These are phyloP conservation scores for Psilocybe sp. DNA, from an alignment of 768 basidiomycete genomes.

Conservation along the genomic window DNA sequence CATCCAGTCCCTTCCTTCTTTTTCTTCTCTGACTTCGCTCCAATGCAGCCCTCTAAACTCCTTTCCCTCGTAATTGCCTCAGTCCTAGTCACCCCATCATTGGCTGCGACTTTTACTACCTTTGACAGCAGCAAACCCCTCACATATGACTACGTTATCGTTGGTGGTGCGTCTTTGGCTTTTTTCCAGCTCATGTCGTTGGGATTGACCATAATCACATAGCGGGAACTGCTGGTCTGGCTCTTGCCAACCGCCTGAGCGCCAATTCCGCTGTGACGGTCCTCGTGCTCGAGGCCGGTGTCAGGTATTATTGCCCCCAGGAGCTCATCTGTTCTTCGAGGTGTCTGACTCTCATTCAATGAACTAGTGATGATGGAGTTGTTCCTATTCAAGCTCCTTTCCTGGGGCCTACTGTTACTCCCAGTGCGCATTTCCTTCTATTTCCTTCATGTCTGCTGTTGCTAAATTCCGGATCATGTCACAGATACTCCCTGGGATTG, in stretches of 20 bases:
- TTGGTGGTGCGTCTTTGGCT: conserved; percentile 7
- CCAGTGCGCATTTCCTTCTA: conserved; percentile 7
- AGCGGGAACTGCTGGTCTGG: conserved; percentile 27
- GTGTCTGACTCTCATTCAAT: not conserved
- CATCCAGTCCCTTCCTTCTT: too few relatives aligned
- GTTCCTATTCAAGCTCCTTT: conserved; percentile 17
- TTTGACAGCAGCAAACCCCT: conserved; percentile 1
- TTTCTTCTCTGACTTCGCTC: not conserved
- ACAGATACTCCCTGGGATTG: conserved; percentile 25
- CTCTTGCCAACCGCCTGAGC: conserved; percentile 26
- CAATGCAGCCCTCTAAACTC: not conserved
- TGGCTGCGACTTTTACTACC: conserved; percentile 1
- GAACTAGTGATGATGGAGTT: conserved; percentile 17
- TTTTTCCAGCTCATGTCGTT: conserved; percentile 23
- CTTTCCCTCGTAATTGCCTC: not conserved
- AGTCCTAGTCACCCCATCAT: not conserved
- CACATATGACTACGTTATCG: conserved; percentile 13
- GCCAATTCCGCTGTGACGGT: conserved; percentile 47
- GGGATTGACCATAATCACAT: conserved; percentile 46
- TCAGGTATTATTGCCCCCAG: too few relatives aligned
- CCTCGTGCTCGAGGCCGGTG: conserved; percentile 51
- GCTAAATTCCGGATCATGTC: not conserved
- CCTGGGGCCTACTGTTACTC: conserved; percentile 20
- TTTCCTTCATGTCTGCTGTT: not conserved
- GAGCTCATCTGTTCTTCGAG: too few relatives aligned